Evolutionary conservation across 805 yeast species (phyloP), one percentile per base, ranked within the genome.

Genomic region (Diddensiella transvaalensis): DNA sequence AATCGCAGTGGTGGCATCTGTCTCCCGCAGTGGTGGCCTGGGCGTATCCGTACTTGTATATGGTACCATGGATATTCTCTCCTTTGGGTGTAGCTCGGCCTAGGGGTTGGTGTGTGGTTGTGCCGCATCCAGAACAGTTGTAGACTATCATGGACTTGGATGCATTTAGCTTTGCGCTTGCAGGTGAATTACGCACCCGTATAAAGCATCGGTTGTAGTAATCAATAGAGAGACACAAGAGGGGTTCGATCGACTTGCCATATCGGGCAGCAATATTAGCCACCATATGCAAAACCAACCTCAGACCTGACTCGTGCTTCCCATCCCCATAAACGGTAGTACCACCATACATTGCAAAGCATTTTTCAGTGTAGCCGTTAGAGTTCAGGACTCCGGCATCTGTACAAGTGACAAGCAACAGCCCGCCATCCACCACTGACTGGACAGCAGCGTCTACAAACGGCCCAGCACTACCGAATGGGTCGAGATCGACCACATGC

Each of bases 381-480:
- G 99, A 99, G 0, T 98, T 98, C 46, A 93, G 73, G 0, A 93
- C 96, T 0, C 96, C 96, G 13, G 95, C 76, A 69, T 93, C 99
- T 0, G 99, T 93, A 65, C 99, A 93, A 0, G 99, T 93, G 2
- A 93, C 91, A 44, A 93, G 70, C 55, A 93, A 67, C 38, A 93
- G 60, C 1, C 98, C 99, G 48, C 83, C 90, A 56, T 90, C 89
- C 42, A 77, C 78, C n/a, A 90, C 77, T 26, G 83, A 72, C 60
- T 88, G 95, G 26, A 93, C 72, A 0, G 98, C 97, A 26, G 93
- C 80, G 64, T 93, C 99, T 23, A 93, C 75, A 63, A 93, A 93
- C 4, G 99, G 99, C 0, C 96, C 80, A 0, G 96, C 99, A 0
- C 97, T 85, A 24, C 99, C 99, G 63, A 93, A 93, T 0, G 99